These are phyloP conservation scores for Berberis vulgaris DNA, from an alignment of 164 flowering plant genomes.

Conservation along the genomic window DNA sequence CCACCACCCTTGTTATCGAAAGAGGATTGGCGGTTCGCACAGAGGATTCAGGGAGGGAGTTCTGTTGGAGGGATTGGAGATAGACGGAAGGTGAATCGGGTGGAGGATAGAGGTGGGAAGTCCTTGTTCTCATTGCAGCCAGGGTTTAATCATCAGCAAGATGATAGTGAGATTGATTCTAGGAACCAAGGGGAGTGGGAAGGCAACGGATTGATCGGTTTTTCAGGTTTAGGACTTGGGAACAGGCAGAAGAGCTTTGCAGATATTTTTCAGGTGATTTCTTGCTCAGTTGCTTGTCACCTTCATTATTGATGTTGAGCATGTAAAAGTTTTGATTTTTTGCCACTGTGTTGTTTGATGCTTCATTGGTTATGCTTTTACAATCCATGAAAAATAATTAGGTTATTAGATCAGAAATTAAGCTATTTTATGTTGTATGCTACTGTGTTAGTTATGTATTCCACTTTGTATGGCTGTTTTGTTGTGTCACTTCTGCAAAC, in stretches of 20 bases:
- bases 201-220: constrained; percentile 64
- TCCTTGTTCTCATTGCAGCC: constrained; percentile 47
- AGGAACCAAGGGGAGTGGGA: constrained; percentile 33
- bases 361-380: too few relatives aligned
- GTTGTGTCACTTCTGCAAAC: too few relatives aligned
- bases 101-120: constrained; percentile 19
- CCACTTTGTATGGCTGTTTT: too few relatives aligned
- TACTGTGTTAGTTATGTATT: too few relatives aligned
- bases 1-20: constrained; percentile 73
- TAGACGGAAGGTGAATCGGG: constrained; percentile 39
- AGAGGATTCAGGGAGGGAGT: constrained; percentile 42
- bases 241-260: constrained; percentile 58
- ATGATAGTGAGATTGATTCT: constrained; percentile 21
- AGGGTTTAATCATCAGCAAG: constrained; percentile 1
- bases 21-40: constrained; percentile 69
- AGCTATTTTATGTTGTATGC: too few relatives aligned
- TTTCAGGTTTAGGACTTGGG: constrained; percentile 62
- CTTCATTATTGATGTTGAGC: neutral
- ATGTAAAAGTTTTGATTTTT: neutral
- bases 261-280: constrained; percentile 65
- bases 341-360: too few relatives aligned
- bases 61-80: constrained; percentile 55
- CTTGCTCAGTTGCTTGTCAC: neutral
- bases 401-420: too few relatives aligned
- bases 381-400: too few relatives aligned